These are phyloP conservation scores for Clarireedia monteithiana DNA, from an alignment of 2,329 filamentous ascomycete genomes.

Conservation along the genomic window DNA sequence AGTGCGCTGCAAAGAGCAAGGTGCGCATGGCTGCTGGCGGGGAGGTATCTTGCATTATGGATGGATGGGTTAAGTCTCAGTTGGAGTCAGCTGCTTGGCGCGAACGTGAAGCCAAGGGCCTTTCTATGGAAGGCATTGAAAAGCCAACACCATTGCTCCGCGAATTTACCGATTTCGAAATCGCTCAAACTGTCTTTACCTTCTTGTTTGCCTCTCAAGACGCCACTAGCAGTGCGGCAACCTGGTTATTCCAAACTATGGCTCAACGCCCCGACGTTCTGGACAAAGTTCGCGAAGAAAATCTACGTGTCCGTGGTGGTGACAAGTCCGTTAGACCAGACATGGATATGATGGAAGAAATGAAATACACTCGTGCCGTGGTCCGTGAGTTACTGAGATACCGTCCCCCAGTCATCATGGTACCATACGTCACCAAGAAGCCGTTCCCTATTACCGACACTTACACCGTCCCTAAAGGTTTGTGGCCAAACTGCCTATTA, in stretches of 20 bases:
- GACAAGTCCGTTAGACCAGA: conserved; percentile 62
- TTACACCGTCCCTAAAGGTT: conserved; percentile 88
- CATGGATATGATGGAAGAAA: conserved; percentile 80
- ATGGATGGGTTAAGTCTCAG: conserved; percentile 87
- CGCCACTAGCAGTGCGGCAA: conserved; percentile 86
- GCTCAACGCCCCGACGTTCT: conserved; percentile 91
- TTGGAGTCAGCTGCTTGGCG: conserved; percentile 77
- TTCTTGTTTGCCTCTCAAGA: conserved; percentile 98
- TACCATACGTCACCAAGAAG: conserved; percentile 92
- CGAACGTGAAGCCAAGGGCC: conserved; percentile 66
- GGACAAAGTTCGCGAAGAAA: conserved; percentile 86
- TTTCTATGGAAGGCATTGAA: conserved; percentile 57
- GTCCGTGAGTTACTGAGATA: conserved; percentile 89
- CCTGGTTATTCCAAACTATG: conserved; percentile 92
- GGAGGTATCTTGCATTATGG: conserved; percentile 85
- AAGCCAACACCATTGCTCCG: conserved; percentile 81
- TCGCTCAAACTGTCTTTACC: conserved; percentile 87
- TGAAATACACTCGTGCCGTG: conserved; percentile 85
- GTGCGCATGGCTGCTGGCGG: conserved; percentile 85
- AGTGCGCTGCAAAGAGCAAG: conserved; percentile 90
- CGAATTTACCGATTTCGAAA: conserved; percentile 84
- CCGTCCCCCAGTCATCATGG: conserved; percentile 93
- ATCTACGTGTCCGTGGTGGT: conserved; percentile 67
- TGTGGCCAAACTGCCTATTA: conserved; percentile 17
- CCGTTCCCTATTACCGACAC: conserved; percentile 79